Conservation (phyloP, 2,329 filamentous ascomycete genomes). For the Helminthosporium solani region DNA sequence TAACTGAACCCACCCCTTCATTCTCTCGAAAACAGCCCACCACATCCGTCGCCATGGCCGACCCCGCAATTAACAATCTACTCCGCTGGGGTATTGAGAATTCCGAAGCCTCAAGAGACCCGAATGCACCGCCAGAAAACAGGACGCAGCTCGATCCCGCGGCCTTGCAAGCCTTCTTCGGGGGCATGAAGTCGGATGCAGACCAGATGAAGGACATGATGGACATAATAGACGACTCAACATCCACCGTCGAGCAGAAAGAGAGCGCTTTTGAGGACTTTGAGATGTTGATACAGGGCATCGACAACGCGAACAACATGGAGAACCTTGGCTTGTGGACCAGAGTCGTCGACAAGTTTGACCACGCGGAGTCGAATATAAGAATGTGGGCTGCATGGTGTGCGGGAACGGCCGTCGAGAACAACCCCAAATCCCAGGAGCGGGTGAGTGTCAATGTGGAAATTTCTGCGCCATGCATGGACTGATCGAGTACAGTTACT, state of each 20-base stretch:
- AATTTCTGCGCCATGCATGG: not conserved
- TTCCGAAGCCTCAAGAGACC: slow-evolving; percentile 48
- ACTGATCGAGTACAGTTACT: slow-evolving; percentile 48
- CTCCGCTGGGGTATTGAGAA: slow-evolving; percentile 77
- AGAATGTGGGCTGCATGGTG: slow-evolving; percentile 91
- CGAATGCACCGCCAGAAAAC: slow-evolving; percentile 34
- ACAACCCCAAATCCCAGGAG: slow-evolving; percentile 85
- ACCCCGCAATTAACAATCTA: slow-evolving; percentile 70
- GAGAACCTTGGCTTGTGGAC: slow-evolving; percentile 77
- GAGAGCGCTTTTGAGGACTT: slow-evolving; percentile 29
- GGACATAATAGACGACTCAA: slow-evolving; percentile 59
- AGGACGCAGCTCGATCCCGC: slow-evolving; percentile 62
- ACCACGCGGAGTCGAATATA: slow-evolving; percentile 68
- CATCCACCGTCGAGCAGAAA: slow-evolving; percentile 58
- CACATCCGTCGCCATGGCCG: slow-evolving; percentile 46
- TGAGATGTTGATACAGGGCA: slow-evolving; percentile 28
- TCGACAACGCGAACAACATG: slow-evolving; percentile 98
- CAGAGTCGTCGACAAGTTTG: slow-evolving; percentile 71
- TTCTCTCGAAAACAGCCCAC: not conserved
- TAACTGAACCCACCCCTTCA: not conserved
- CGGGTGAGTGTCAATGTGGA: slow-evolving; percentile 47
- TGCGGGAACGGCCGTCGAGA: slow-evolving; percentile 91
- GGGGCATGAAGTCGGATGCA: slow-evolving; percentile 72
- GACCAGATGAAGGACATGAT: slow-evolving; percentile 89
- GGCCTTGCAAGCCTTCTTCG: slow-evolving; percentile 71